Evolutionary conservation across 345 rosid genomes (phyloP).

Genomic region (Moricandia arvensis): DNA sequence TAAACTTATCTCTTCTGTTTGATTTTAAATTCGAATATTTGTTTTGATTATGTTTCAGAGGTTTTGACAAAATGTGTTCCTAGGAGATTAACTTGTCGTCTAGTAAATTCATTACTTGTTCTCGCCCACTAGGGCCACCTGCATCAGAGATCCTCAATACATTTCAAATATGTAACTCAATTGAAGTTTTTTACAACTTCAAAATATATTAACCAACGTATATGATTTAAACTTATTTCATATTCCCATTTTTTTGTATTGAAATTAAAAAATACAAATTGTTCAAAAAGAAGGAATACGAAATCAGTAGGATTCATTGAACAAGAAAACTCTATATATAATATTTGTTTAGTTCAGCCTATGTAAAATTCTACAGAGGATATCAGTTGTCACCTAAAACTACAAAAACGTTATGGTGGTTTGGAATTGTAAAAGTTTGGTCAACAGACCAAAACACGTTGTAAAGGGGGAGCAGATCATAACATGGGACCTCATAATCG

Average conservation of each 20-base stretch:
- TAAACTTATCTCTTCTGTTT: neutral
- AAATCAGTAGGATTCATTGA: neutral
- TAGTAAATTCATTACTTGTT: neutral
- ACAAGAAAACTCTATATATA: neutral
- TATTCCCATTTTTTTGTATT: neutral
- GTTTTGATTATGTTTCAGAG: slow-evolving; percentile 11
- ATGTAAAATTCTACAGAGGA: neutral
- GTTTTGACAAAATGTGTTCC: slow-evolving; percentile 2
- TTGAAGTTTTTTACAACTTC: neutral
- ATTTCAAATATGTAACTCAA: neutral
- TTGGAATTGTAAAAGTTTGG: slow-evolving; percentile 33
- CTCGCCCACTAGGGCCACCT: neutral
- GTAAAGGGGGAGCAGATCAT: slow-evolving; percentile 24
- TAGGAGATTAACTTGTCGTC: neutral
- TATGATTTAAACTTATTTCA: neutral
- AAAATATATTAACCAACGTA: neutral
- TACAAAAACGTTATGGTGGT: slow-evolving; percentile 14
- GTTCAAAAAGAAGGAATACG: neutral
- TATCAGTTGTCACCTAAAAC: slow-evolving; percentile 11
- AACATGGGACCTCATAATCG: slow-evolving; percentile 33
- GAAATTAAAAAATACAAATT: neutral
- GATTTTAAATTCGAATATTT: neutral
- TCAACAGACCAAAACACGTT: slow-evolving; percentile 35
- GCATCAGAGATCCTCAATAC: neutral
- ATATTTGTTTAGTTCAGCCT: neutral